Conservation (phyloP, 495 filamentous ascomycete species). For the Aeminium ludgeri region DNA sequence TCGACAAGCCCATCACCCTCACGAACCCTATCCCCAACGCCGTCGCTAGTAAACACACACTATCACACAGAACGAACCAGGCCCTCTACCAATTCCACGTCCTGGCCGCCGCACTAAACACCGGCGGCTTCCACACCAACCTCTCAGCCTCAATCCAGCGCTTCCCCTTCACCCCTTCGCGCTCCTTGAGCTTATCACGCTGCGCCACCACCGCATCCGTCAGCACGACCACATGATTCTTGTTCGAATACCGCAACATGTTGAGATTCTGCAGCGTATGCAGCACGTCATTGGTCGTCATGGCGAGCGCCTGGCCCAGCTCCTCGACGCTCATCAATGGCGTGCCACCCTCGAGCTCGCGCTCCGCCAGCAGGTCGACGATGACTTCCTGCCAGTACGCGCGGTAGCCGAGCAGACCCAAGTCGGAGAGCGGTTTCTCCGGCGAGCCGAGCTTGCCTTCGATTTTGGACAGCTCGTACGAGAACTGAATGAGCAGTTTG, state of each 20-base stretch:
- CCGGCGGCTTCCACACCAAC: conserved; percentile 84
- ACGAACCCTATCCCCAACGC: not conserved
- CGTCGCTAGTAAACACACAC: not conserved
- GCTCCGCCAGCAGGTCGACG: conserved; percentile 54
- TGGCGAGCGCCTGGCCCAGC: conserved; percentile 58
- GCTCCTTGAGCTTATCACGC: conserved; percentile 60
- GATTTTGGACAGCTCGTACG: conserved; percentile 89
- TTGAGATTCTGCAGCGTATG: conserved; percentile 82
- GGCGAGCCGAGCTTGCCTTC: conserved; percentile 89
- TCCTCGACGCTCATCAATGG: conserved; percentile 67
- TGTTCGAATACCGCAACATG: conserved; percentile 83
- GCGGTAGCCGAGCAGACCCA: conserved; percentile 80
- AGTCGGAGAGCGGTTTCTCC: conserved; percentile 87
- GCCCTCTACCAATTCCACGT: conserved; percentile 82
- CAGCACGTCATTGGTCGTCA: conserved; percentile 91
- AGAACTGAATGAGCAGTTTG: conserved; percentile 86
- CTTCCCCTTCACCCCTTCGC: conserved; percentile 42
- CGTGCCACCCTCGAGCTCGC: conserved; percentile 23
- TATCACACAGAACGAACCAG: not conserved
- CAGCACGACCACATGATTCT: conserved; percentile 82
- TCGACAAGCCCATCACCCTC: no score
- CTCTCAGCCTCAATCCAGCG: conserved; percentile 50
- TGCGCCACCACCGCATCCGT: conserved; percentile 65
- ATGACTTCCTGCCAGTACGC: conserved; percentile 96
- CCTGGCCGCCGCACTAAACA: conserved; percentile 71